These are phyloP conservation scores for Apiospora arundinis DNA, from an alignment of 2,329 filamentous ascomycete species.

Conservation along the genomic window DNA sequence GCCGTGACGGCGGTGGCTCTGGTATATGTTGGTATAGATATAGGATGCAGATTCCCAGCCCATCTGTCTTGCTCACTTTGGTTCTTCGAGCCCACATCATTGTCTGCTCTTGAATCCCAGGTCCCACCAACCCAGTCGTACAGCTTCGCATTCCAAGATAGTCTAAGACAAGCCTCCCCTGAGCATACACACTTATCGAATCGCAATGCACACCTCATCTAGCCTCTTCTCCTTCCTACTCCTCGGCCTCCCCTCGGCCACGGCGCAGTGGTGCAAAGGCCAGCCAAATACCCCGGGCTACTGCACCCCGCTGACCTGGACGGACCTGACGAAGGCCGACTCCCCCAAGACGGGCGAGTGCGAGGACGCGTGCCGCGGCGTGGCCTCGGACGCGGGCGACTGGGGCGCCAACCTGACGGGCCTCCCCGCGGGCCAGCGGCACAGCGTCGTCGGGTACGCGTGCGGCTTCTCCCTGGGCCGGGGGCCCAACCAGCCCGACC, in stretches of 20 bases:
- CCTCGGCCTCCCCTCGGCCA: background rate
- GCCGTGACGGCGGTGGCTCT: background rate
- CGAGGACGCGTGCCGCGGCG: slow-evolving; percentile 20
- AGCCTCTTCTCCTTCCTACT: background rate
- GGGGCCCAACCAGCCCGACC: slow-evolving; percentile 23
- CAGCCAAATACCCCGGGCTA: slow-evolving; percentile 6
- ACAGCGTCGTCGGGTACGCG: slow-evolving; percentile 18
- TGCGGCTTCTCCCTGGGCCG: slow-evolving; percentile 23
- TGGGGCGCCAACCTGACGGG: slow-evolving; percentile 26
- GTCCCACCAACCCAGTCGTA: no score
- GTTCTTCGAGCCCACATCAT: no score
- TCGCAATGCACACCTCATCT: background rate
- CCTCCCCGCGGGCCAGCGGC: slow-evolving; percentile 12
- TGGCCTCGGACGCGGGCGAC: slow-evolving; percentile 19
- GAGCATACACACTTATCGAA: background rate
- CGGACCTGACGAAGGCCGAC: background rate
- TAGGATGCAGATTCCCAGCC: no score
- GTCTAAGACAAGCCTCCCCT: background rate
- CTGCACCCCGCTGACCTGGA: slow-evolving; percentile 22
- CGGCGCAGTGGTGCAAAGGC: slow-evolving; percentile 11
- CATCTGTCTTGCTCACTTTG: no score
- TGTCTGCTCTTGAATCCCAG: no score
- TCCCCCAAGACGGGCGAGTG: slow-evolving; percentile 2
- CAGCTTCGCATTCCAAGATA: background rate
- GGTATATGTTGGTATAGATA: no score